Base-by-base conservation (phyloP, 2,329 filamentous ascomycete genomes). In the Pseudogymnoascus sp. region DNA sequence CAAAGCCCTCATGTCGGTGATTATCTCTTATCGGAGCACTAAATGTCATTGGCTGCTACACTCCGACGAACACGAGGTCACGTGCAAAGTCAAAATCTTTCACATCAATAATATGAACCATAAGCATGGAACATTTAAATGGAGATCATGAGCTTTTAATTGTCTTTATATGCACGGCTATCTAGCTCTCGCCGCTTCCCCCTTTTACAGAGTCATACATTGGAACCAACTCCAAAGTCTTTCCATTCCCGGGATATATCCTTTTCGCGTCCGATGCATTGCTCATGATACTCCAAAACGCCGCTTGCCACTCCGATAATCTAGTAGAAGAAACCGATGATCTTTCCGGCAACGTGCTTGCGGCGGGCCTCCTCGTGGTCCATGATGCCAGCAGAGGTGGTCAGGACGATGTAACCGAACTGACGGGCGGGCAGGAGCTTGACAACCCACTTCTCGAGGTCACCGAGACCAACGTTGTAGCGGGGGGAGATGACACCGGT, bases 291-390 rank as follows among this genome's bases (percentile, higher is more conserved):
- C 66, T 69, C 67, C 68, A 63, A 54, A 63, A 68, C 66, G 61
- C 69, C 61, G 13, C 50, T 65, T 60, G 63, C 63, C 39, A 39
- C 15, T 65, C 40, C n/a, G 29, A 57, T 54, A 39, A 10, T 77
- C 78, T 94, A 97, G 86, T 97, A 97, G 86, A 97, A 97, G 88
- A 97, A 99, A 74, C 94, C 94, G 73, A 97, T 90, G 81, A 99
- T 90, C 88, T 99, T 99, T 81, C 94, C 94, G 72, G 93, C 87
- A 76, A 97, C 94, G 84, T 99, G 94, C 88, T 97, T 97, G 79
- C 94, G 86, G 77, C 94, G 85, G 71, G 94, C 94, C 87, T 99
- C 94, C 85, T 99, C 94, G 84, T 99, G 94, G 84, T 99, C 94
- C 93, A 99, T 97, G 80, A 99, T 99, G 79, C 94, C 94, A 68